Percentiles rank a stretch among this genome's conserved stretches.
Evolutionary conservation across 495 filamentous ascomycete genomes (phyloP).

Genomic region (Hypoxylon fragiforme): DNA sequence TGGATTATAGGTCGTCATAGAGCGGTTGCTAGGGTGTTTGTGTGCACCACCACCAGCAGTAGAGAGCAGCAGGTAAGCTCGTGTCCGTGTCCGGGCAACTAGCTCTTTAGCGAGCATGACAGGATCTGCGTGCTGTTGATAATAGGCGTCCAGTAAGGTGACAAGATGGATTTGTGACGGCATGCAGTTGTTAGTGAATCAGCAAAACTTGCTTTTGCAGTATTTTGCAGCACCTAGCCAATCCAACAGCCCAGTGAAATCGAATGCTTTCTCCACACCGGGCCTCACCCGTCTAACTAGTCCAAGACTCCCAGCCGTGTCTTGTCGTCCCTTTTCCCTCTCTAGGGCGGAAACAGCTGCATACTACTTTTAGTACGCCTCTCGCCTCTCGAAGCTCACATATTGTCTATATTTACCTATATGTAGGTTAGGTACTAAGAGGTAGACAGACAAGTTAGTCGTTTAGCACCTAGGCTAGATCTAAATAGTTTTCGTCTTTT

Average conservation of each 20-base stretch:
- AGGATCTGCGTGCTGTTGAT: conserved; percentile 28
- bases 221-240: background rate
- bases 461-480: no score
- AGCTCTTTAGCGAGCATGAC: conserved; percentile 12
- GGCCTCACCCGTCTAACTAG: conserved; percentile 3
- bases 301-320: conserved; percentile 14
- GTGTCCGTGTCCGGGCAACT: conserved; percentile 28
- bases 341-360: conserved; percentile 1
- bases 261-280: conserved; percentile 10
- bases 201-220: conserved; percentile 23
- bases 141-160: conserved; percentile 24
- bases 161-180: conserved; percentile 17
- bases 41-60: conserved; percentile 12
- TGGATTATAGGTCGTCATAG: conserved; percentile 14
- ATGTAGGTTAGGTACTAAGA: no score
- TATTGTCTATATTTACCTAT: no score
- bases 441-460: no score
- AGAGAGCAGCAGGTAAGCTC: conserved; percentile 20
- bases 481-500: conserved; percentile 6
- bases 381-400: no score
- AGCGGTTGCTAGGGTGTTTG: conserved; percentile 18
- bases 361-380: conserved; percentile 18
- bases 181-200: conserved; percentile 16
- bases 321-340: conserved; percentile 6
- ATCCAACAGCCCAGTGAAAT: background rate